A percentile compares a stretch with the other conserved stretches of the same genome.
Conservation (phyloP, 2,329 filamentous ascomycete genomes). For the Kalmusia sp. region DNA sequence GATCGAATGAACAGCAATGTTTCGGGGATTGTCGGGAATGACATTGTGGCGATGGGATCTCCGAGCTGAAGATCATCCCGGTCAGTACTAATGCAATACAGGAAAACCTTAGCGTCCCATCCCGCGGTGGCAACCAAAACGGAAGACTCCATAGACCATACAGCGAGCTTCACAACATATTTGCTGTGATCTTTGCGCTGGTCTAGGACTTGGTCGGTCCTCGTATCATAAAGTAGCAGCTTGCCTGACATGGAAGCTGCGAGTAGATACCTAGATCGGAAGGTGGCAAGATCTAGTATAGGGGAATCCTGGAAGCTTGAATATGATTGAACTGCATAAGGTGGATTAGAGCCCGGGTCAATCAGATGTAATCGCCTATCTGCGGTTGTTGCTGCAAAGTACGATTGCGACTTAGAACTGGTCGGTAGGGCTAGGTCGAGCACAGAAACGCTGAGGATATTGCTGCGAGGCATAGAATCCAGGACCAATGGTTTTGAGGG, state of each 20-base stretch:
- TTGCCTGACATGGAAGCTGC: conserved; percentile 67
- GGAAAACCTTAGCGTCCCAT: conserved; percentile 64
- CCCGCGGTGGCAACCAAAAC: conserved; percentile 62
- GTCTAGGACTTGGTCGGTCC: conserved; percentile 50
- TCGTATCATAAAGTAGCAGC: conserved; percentile 56
- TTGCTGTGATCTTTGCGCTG: conserved; percentile 64
- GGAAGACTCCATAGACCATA: conserved; percentile 41
- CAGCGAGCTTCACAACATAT: conserved; percentile 62
- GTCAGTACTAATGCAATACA: conserved; percentile 53
- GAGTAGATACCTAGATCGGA: conserved; percentile 56
- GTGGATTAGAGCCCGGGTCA: conserved; percentile 38
- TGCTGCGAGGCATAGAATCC: conserved; percentile 54
- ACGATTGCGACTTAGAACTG: conserved; percentile 23
- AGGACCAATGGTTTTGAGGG: conserved; percentile 54
- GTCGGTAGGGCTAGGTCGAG: conserved; percentile 40
- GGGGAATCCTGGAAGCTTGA: conserved; percentile 58
- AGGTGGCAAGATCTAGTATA: conserved; percentile 58
- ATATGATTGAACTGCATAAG: conserved; percentile 44
- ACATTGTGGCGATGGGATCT: conserved; percentile 51
- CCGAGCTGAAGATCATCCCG: conserved; percentile 37
- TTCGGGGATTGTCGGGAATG: conserved; percentile 63
- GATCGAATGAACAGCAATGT: conserved; percentile 61
- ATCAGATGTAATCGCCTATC: conserved; percentile 57
- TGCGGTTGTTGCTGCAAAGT: conserved; percentile 45
- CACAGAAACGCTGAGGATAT: conserved; percentile 60